Conservation (phyloP, 2,329 filamentous ascomycete genomes). For the Trichoderma guizhouense region DNA sequence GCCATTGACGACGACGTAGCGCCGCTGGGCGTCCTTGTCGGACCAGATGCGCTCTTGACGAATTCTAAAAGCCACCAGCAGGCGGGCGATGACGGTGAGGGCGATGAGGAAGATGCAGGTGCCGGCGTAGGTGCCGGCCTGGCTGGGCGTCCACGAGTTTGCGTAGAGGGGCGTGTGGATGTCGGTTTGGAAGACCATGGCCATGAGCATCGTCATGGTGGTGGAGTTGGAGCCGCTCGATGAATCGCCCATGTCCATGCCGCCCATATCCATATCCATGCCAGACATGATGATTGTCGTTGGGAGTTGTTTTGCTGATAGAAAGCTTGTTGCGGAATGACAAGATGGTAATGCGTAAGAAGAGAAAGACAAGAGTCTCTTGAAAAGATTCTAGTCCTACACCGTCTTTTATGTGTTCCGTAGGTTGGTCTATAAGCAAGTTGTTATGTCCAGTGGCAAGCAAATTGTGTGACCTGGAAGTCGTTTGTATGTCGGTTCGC, state of each 20-base stretch:
- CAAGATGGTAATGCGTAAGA: neutral
- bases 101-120: slow-evolving; percentile 89
- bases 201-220: slow-evolving; percentile 36
- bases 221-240: slow-evolving; percentile 15
- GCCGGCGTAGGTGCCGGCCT: slow-evolving; percentile 71
- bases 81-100: slow-evolving; percentile 67
- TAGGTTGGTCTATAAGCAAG: neutral
- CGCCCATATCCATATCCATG: slow-evolving; percentile 22
- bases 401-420: neutral
- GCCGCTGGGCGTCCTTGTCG: slow-evolving; percentile 66
- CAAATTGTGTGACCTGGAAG: neutral
- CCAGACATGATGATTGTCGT: slow-evolving; percentile 17
- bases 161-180: slow-evolving; percentile 55
- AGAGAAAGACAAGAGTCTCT: neutral
- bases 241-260: slow-evolving; percentile 14
- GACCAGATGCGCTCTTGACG: slow-evolving; percentile 63
- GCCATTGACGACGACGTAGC: slow-evolving; percentile 72
- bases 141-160: slow-evolving; percentile 68
- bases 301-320: neutral
- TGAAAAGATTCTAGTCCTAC: neutral
- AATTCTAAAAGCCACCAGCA: slow-evolving; percentile 68
- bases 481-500: neutral
- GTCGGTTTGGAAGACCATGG: slow-evolving; percentile 59
- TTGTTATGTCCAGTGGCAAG: neutral
- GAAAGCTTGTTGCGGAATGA: neutral